These are phyloP conservation scores for Elaeis oleifera DNA, from an alignment of 202 grass and related monocot genomes.

Conservation along the genomic window DNA sequence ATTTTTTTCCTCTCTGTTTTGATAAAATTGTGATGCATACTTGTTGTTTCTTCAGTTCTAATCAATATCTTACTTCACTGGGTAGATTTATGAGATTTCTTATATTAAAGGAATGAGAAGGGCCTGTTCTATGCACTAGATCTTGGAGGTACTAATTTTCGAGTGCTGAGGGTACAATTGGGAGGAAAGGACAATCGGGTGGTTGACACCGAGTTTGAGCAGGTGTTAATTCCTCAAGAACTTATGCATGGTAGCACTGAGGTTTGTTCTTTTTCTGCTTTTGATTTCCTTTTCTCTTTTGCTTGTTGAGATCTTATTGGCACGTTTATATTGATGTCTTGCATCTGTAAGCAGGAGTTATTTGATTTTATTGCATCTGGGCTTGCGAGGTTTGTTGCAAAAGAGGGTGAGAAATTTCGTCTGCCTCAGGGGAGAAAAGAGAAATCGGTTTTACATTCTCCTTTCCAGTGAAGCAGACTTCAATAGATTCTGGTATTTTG, in stretches of 20 bases:
- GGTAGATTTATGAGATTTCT: background rate
- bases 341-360: slow-evolving; percentile 15
- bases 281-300: background rate
- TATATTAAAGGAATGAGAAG: slow-evolving; percentile 22
- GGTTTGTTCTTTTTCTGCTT: slow-evolving; percentile 6
- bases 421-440: slow-evolving; percentile 8
- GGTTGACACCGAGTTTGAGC: slow-evolving; percentile 29
- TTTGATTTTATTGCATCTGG: slow-evolving; percentile 33
- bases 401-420: slow-evolving; percentile 18
- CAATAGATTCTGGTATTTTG: slow-evolving; percentile 41
- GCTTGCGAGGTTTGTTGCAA: slow-evolving; percentile 24
- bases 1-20: too few species aligned
- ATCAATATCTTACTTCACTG: too few species aligned
- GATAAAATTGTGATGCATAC: too few species aligned
- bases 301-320: background rate
- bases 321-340: background rate
- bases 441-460: slow-evolving; percentile 51
- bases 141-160: slow-evolving; percentile 47
- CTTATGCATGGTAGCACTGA: slow-evolving; percentile 36
- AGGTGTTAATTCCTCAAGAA: slow-evolving; percentile 35
- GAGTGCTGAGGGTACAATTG: slow-evolving; percentile 41
- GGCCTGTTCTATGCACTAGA: slow-evolving; percentile 48
- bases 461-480: slow-evolving; percentile 42
- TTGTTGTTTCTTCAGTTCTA: too few species aligned
- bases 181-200: slow-evolving; percentile 31